Conservation (phyloP, 2,329 filamentous ascomycete genomes). For the Exophiala dermatitidis region DNA sequence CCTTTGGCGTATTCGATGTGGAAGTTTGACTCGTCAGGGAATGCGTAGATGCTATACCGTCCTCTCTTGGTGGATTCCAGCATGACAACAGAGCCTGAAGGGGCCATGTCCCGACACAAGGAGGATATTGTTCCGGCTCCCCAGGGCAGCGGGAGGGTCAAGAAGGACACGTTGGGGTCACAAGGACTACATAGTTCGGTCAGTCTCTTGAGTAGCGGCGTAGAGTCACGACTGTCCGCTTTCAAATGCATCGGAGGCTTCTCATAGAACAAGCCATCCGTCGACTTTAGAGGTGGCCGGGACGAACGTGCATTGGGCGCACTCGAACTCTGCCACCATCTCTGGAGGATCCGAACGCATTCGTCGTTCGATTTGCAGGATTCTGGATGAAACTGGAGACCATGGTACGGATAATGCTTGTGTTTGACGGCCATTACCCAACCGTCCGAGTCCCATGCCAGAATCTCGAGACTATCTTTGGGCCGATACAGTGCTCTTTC, state of each 20-base stretch:
- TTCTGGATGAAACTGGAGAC: conserved; percentile 84
- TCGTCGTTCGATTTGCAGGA: conserved; percentile 71
- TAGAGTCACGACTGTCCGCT: background rate
- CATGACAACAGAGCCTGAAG: conserved; percentile 30
- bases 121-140: conserved; percentile 26
- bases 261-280: background rate
- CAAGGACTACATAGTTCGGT: background rate
- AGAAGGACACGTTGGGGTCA: background rate
- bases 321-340: conserved; percentile 65
- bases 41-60: conserved; percentile 65
- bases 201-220: background rate
- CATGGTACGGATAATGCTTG: conserved; percentile 65
- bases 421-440: conserved; percentile 75
- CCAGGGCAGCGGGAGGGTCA: background rate
- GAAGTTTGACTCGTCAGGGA: conserved; percentile 52
- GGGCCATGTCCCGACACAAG: conserved; percentile 10
- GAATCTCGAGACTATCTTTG: conserved; percentile 39
- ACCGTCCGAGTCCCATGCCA: conserved; percentile 54
- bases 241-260: background rate
- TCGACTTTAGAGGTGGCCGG: background rate
- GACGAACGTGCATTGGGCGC: conserved; percentile 48
- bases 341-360: conserved; percentile 54
- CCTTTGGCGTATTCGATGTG: conserved; percentile 48
- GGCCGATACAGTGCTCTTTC: conserved; percentile 34
- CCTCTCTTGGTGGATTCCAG: conserved; percentile 41